Conservation (phyloP, 2,329 filamentous ascomycete genomes). For the Aureobasidium musti region DNA sequence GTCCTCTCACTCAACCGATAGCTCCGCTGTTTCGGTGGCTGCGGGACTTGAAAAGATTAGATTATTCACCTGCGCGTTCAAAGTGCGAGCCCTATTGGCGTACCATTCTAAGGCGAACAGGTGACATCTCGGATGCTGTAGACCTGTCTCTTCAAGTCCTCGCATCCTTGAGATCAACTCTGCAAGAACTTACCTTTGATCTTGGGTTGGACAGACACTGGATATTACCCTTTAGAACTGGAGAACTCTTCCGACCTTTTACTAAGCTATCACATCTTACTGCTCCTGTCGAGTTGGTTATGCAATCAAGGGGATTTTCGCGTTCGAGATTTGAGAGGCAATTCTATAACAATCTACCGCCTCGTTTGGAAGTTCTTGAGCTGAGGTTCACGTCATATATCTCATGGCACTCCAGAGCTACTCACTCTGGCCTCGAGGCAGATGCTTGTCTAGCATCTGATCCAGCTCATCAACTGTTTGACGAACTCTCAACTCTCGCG, state of each 20-base stretch:
- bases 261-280: neutral
- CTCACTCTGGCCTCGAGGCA: neutral
- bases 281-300: neutral
- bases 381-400: neutral
- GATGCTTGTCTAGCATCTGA: neutral
- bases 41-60: neutral
- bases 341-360: neutral
- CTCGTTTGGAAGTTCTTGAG: neutral
- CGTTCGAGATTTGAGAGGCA: neutral
- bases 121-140: conserved; percentile 14
- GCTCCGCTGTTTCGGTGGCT: neutral
- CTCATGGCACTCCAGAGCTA: neutral
- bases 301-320: conserved; percentile 5
- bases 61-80: neutral
- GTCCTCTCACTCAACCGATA: neutral
- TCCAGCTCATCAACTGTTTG: conserved; percentile 2
- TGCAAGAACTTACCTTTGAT: neutral
- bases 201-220: conserved; percentile 7
- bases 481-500: neutral
- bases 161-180: neutral
- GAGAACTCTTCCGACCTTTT: neutral
- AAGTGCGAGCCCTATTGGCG: conserved; percentile 22
- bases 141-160: neutral
- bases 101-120: neutral
- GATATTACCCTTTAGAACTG: neutral